A percentile compares a stretch with the other conserved stretches of the same genome.
Evolutionary conservation across 345 rosid genomes (phyloP).

Genomic region (Citrus reticulata): DNA sequence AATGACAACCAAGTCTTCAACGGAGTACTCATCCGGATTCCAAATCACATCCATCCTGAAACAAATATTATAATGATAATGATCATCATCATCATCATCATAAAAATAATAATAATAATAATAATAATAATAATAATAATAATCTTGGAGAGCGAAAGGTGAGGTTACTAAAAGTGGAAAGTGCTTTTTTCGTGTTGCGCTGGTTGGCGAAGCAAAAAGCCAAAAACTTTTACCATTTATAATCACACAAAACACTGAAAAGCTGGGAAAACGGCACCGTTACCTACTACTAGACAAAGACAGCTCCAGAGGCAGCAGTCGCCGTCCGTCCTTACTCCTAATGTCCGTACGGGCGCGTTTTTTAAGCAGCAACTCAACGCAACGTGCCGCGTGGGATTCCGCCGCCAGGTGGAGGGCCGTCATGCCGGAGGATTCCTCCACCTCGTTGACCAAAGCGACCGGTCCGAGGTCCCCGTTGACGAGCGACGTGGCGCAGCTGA

Average conservation of each 20-base stretch:
- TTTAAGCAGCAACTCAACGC: slow-evolving; percentile 61
- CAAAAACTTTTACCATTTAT: slow-evolving; percentile 8
- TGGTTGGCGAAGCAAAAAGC: neutral
- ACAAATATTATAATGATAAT: neutral
- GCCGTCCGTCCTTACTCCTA: slow-evolving; percentile 55
- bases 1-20: slow-evolving; percentile 48
- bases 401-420: slow-evolving; percentile 71
- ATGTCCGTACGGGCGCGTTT: slow-evolving; percentile 73
- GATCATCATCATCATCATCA: too few species aligned
- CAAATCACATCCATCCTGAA: slow-evolving; percentile 55
- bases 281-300: slow-evolving; percentile 45
- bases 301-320: slow-evolving; percentile 61
- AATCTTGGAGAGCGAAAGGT: neutral
- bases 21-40: slow-evolving; percentile 52
- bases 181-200: slow-evolving; percentile 1
- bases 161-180: slow-evolving; percentile 25
- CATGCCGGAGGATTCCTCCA: slow-evolving; percentile 29
- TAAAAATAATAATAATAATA: neutral
- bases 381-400: slow-evolving; percentile 50
- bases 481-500: slow-evolving; percentile 51
- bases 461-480: slow-evolving; percentile 57
- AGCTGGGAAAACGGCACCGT: slow-evolving; percentile 21
- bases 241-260: neutral
- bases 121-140: neutral
- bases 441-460: slow-evolving; percentile 51